Evolutionary conservation across 31 red algal genomes (phyloP).

Genomic region (Odonthalia washingtoniensis): DNA sequence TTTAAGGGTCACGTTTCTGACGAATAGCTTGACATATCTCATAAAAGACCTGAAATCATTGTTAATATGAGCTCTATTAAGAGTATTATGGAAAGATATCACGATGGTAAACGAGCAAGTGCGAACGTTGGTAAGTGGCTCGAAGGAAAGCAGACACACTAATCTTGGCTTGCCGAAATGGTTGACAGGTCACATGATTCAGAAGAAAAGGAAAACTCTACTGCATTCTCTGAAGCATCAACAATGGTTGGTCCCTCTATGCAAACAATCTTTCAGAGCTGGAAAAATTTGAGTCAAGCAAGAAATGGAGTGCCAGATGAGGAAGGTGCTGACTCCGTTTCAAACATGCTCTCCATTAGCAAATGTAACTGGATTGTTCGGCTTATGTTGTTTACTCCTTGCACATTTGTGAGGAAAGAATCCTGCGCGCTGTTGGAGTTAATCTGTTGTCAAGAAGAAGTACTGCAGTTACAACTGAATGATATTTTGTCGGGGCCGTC

Average conservation of each 20-base stretch:
- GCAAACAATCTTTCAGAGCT: no score
- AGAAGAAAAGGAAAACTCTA: no score
- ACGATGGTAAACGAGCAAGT: neutral
- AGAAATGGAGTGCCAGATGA: no score
- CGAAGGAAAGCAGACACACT: conserved; percentile 2
- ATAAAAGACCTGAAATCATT: neutral
- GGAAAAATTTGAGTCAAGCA: no score
- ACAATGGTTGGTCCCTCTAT: no score
- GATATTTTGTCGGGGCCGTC: conserved; percentile 75
- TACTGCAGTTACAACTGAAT: conserved; percentile 62
- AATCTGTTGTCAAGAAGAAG: conserved; percentile 85
- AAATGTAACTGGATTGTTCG: conserved; percentile 83
- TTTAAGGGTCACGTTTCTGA: conserved; percentile 51
- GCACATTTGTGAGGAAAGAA: conserved; percentile 62
- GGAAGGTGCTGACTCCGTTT: no score
- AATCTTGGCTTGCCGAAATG: neutral
- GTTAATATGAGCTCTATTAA: neutral
- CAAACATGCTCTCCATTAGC: no score
- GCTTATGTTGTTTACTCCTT: conserved; percentile 76
- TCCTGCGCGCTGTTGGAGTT: conserved; percentile 34
- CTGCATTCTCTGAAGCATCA: no score
- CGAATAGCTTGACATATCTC: conserved; percentile 21
- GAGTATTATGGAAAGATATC: neutral
- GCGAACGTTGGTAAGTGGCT: neutral
- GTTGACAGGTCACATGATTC: no score